Evolutionary conservation across 1,284 basidiomycete species (phyloP), one percentile per base, ranked within the genome.

Genomic region (Heterobasidion irregulare): DNA sequence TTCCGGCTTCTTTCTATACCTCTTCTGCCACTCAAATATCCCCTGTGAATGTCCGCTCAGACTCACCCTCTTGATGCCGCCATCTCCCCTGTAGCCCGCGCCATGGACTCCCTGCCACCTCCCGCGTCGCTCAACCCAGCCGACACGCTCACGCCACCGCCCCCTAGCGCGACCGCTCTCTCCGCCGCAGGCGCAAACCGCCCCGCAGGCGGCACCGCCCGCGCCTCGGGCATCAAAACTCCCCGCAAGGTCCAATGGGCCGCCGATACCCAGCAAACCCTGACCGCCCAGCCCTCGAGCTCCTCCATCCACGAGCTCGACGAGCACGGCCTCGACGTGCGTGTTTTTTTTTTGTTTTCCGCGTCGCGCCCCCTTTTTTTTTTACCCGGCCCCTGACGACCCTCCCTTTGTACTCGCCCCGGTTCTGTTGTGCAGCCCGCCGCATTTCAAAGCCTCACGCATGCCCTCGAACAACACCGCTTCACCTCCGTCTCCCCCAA

Each of bases 161-260:
- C 26, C 26, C 26, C 26, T 26, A 26, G 26, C 38, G n/a, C 38
- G 38, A 41, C 38, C 38, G n/a, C 10, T 12, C 38, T n/a, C 2
- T 41, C 38, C 38, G n/a, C 38, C 38, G 38, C 38, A 41, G 38
- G n/a, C 38, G 38, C 38, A 10, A 41, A 41, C 38, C 38, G 38
- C 12, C 38, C 38, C 38, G 38, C 38, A 2, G 38, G 38, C 6
- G 38, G 38, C 38, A 41, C 38, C 38, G 38, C 38, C 0, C 38
- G 38, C 38, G 12, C n/a, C 38, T 41, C 38, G 12, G 49, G 73
- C 36, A 63, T 59, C 45, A 74, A 75, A 60, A 76, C 75, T 5
- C 75, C 75, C 5, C 71, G 75, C 26, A 77, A 74, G 61, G 75
- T 79, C 3, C 76, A 78, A 61, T 79, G 77, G 77, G 65, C 72